phyloP scores from a whole-genome alignment of 2,329 filamentous ascomycete genomes.

The Pestalotiopsis sp. region DNA sequence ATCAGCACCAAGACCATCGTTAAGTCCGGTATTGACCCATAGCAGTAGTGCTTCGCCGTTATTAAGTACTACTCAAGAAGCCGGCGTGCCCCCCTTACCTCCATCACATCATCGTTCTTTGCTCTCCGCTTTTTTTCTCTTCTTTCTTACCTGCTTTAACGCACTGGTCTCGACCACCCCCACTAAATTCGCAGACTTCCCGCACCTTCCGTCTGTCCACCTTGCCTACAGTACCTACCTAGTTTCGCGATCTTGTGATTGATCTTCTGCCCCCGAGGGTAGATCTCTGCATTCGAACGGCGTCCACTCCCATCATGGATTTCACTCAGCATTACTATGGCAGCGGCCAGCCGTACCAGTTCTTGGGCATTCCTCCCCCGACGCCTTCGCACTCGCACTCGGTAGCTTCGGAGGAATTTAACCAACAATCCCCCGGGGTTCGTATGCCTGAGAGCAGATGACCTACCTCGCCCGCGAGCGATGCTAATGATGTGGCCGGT shows the following conservation, averaged over 20 bases:
- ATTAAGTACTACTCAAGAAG: not conserved
- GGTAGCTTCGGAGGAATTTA: conserved; percentile 56
- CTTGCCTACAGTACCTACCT: not conserved
- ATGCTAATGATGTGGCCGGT: conserved; percentile 28
- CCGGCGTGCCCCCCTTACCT: not conserved
- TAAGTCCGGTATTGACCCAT: not conserved
- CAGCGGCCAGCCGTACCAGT: conserved; percentile 53
- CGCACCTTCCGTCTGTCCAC: not conserved
- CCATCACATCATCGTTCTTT: not conserved
- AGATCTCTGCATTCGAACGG: not conserved
- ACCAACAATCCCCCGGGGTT: conserved; percentile 57
- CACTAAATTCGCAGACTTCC: conserved; percentile 3
- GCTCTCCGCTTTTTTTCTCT: conserved; percentile 4
- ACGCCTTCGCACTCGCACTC: conserved; percentile 59
- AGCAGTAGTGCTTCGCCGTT: not conserved
- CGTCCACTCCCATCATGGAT: conserved; percentile 44
- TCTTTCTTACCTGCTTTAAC: not conserved
- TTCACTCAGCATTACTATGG: conserved; percentile 54
- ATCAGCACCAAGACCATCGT: not conserved
- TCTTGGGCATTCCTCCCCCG: conserved; percentile 54
- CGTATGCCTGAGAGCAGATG: conserved; percentile 28
- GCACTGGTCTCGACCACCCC: conserved; percentile 3
- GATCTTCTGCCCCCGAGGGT: not conserved
- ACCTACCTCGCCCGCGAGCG: conserved; percentile 12
- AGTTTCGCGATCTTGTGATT: not conserved